Conservation (phyloP, 225 moss, liverwort and hornwort species). For the Physcomitrium patens region DNA sequence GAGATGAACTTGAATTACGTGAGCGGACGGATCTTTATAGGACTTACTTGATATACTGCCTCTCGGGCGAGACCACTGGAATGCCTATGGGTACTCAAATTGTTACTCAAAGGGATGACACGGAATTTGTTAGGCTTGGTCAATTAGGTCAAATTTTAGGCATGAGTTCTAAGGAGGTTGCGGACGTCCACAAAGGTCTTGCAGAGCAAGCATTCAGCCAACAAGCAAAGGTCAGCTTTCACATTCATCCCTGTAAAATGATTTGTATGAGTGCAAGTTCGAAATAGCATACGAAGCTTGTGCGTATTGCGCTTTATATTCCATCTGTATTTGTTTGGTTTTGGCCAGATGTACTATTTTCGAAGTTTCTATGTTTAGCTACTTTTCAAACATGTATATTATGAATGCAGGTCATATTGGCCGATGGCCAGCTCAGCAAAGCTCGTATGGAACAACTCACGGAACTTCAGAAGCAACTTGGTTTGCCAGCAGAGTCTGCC, state of each 20-base stretch:
- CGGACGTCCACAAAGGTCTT: conserved; percentile 91
- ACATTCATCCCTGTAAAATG: not conserved
- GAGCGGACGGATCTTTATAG: conserved; percentile 85
- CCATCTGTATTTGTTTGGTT: not conserved
- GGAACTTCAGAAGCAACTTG: conserved; percentile 90
- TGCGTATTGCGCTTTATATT: not conserved
- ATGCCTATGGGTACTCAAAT: conserved; percentile 99
- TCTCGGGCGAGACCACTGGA: conserved; percentile 93
- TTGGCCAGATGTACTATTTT: not conserved
- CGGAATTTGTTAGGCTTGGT: conserved; percentile 91
- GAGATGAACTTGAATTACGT: conserved; percentile 78
- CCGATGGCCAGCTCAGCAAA: conserved; percentile 95
- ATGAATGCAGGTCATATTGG: conserved; percentile 79
- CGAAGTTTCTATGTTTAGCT: not conserved
- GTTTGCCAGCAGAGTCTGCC: conserved; percentile 89
- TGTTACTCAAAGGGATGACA: conserved; percentile 91
- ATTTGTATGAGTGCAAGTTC: not conserved
- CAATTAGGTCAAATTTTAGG: conserved; percentile 90
- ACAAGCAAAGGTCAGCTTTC: conserved; percentile 84
- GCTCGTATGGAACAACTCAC: conserved; percentile 92
- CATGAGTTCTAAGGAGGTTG: conserved; percentile 76
- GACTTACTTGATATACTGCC: conserved; percentile 87
- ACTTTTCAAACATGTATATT: not conserved
- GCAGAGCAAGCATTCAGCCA: conserved; percentile 97
- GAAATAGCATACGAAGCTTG: not conserved